These are phyloP conservation scores for Olyra latifolia DNA, from an alignment of 176 grass and related monocot species.

Conservation along the genomic window DNA sequence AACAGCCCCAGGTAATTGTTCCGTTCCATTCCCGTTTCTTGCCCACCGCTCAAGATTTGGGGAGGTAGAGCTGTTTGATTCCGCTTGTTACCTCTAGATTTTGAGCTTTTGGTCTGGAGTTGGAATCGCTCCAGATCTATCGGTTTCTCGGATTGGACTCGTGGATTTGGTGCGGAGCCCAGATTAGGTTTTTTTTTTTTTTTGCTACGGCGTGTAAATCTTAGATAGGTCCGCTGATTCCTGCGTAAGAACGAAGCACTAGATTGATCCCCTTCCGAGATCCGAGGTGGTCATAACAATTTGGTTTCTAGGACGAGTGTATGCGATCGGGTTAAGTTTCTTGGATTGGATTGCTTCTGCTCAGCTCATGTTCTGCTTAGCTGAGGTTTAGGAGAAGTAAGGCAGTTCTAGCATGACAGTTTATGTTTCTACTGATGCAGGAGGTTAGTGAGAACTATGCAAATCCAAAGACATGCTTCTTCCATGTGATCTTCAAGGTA, in stretches of 20 bases:
- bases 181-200: neutral
- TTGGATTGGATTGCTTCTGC: neutral
- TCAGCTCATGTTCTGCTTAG: neutral
- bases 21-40: neutral
- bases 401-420: neutral
- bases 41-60: neutral
- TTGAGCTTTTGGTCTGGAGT: neutral
- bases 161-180: neutral
- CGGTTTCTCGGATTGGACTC: neutral
- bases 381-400: neutral
- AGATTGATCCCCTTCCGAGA: neutral
- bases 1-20: conserved; percentile 29
- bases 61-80: neutral
- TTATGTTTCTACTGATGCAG: conserved; percentile 37
- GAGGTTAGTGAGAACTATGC: conserved; percentile 72
- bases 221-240: neutral
- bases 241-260: neutral
- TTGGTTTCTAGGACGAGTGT: neutral
- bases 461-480: conserved; percentile 84
- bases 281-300: neutral
- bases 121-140: conserved; percentile 8
- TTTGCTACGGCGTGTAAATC: neutral
- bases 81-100: neutral
- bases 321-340: neutral
- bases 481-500: conserved; percentile 97